Evolutionary conservation across 2,329 filamentous ascomycete genomes (phyloP).

Genomic region (Colletotrichum siamense): DNA sequence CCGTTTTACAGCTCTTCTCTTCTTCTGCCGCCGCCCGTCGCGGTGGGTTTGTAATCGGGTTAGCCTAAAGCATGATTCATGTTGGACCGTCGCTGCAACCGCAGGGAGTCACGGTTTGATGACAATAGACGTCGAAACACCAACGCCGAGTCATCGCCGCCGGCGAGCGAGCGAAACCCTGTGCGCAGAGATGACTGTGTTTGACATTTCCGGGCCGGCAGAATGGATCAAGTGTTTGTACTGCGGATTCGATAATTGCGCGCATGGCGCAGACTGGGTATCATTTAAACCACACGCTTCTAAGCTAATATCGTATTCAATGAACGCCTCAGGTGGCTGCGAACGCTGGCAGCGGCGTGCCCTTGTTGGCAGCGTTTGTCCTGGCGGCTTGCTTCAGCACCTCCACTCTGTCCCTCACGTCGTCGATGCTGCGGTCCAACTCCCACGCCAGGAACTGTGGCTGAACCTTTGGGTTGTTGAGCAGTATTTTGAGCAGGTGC

Average conservation of each 20-base stretch:
- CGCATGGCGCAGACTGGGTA: background rate
- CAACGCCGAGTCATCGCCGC: slow-evolving; percentile 16
- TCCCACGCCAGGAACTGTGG: background rate
- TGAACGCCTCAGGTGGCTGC: background rate
- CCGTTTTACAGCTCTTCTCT: background rate
- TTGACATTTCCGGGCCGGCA: background rate
- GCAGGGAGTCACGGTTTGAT: background rate
- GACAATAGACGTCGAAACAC: background rate
- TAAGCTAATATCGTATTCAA: background rate
- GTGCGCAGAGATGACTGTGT: slow-evolving; percentile 17
- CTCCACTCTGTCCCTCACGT: background rate
- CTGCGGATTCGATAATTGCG: background rate
- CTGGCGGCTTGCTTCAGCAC: slow-evolving; percentile 8
- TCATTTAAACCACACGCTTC: background rate
- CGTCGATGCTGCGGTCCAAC: background rate
- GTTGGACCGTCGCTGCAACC: background rate
- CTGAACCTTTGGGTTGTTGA: background rate
- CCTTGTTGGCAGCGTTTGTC: background rate
- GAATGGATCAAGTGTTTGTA: background rate
- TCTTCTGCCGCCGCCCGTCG: background rate
- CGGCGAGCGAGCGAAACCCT: slow-evolving; percentile 21
- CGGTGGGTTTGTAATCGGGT: background rate
- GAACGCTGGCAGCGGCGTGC: background rate
- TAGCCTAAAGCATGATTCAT: background rate
- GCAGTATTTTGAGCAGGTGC: background rate